Base-by-base conservation (phyloP, 2,329 filamentous ascomycete species). In the Chaetomium globosum region DNA sequence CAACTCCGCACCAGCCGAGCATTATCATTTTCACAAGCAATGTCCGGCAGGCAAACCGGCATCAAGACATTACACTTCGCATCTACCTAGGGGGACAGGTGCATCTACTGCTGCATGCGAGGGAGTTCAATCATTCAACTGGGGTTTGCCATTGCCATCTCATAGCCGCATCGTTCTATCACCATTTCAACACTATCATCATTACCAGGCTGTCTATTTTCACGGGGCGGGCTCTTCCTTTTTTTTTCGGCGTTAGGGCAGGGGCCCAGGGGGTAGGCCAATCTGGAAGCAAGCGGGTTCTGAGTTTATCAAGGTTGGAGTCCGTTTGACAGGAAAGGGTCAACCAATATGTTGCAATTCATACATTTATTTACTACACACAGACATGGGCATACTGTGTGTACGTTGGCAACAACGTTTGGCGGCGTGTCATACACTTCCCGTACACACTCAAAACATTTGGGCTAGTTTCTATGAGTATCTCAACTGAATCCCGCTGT, bases 81-180 rank as follows among this genome's bases (percentile, higher is more conserved):
- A 48, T 33, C 23, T 31, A 31, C 2, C 4, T 12, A 28, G 43
- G 28, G 43, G 28, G 43, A 33, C 6, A 5, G 53, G 19, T 49
- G 39, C 43, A 49, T 33, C 26, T 36, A 36, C 30, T 21, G 8
- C 43, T 59, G 46, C 28, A 36, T 59, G 48, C n/a, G 43, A 23
- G 57, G 57, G 57, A 36, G 57, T 51, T 59, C 46, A 51, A 51
- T 49, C 28, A 23, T 59, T 49, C 33, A 21, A 6, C 31, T 31
- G 28, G 30, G 16, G n/a, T 3, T 33, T 10, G 3, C 23, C 53
- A 43, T 26, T 16, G 31, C 16, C 10, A 26, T 39, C 10, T 9
- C n/a, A n/a, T 39, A 26, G 19, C 52, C 19, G 30, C 52, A 57
- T 30, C 36, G 26, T 57, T 57, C 9, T 33, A 43, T 43, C 16